These are phyloP conservation scores for Eleusine indica DNA, from an alignment of 176 grass and related monocot genomes.

Conservation along the genomic window DNA sequence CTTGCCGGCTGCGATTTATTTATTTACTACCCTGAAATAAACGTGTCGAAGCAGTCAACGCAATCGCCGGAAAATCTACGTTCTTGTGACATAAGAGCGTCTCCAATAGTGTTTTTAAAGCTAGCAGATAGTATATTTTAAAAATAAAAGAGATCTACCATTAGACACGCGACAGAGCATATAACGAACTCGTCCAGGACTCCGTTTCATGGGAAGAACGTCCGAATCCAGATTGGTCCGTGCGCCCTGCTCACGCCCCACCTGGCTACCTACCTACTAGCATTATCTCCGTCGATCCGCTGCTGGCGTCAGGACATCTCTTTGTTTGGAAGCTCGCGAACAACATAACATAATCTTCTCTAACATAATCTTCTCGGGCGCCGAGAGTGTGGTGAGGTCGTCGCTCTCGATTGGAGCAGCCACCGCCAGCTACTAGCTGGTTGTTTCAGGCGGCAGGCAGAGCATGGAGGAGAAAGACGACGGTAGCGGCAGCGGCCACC, in stretches of 20 bases:
- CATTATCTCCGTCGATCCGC: neutral
- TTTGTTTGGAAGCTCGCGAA: too few species aligned
- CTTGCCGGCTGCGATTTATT: neutral
- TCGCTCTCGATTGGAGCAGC: neutral
- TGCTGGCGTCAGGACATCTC: too few species aligned
- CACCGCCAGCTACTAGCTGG: neutral
- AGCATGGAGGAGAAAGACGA: constrained; percentile 18
- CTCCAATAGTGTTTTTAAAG: too few species aligned
- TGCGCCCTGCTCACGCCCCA: neutral
- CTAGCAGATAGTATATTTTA: too few species aligned
- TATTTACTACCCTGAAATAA: neutral
- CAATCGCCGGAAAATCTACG: neutral
- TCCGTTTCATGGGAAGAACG: neutral
- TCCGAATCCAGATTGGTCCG: neutral
- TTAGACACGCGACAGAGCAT: neutral
- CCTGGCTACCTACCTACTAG: neutral
- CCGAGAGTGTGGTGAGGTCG: neutral
- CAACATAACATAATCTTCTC: neutral
- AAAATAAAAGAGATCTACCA: too few species aligned
- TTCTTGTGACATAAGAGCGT: too few species aligned
- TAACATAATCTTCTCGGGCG: neutral
- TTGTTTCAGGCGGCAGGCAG: neutral
- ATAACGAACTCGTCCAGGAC: neutral
- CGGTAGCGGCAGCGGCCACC: neutral
- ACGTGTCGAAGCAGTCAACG: neutral